Percentiles rank a stretch among this genome's conserved stretches.
These are phyloP conservation scores for Rhypophila decipiens DNA, from an alignment of 495 filamentous ascomycete genomes.

Conservation along the genomic window DNA sequence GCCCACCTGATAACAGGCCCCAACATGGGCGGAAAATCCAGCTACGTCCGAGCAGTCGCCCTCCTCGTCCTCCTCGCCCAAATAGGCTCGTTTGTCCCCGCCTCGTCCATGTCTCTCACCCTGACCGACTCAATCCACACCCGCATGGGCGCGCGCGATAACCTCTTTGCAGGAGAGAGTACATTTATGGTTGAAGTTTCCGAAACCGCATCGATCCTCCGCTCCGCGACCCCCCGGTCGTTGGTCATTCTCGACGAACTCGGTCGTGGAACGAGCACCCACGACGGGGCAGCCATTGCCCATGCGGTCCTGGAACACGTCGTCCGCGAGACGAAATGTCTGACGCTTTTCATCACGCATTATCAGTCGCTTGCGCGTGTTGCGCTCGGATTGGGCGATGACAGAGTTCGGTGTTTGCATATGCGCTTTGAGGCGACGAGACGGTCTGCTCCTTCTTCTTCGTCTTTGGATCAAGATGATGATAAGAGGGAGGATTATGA, in stretches of 20 bases:
- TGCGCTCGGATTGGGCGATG: conserved; percentile 54
- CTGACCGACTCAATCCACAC: conserved; percentile 90
- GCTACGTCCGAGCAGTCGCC: conserved; percentile 87
- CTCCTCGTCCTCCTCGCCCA: conserved; percentile 92
- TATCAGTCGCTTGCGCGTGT: conserved; percentile 80
- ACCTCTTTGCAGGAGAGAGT: conserved; percentile 88
- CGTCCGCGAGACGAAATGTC: conserved; percentile 62
- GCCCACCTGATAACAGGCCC: conserved; percentile 90
- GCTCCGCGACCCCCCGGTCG: conserved; percentile 71
- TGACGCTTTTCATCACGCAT: conserved; percentile 94
- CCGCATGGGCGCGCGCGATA: conserved; percentile 94
- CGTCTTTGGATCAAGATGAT: conserved; percentile 4
- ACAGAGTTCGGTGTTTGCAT: conserved; percentile 68
- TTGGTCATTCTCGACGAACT: conserved; percentile 94
- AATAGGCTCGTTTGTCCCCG: conserved; percentile 90
- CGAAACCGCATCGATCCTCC: conserved; percentile 86
- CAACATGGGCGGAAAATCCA: conserved; percentile 98
- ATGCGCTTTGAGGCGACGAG: conserved; percentile 77
- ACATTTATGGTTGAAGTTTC: conserved; percentile 98
- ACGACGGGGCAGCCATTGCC: conserved; percentile 95
- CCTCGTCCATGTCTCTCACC: conserved; percentile 63
- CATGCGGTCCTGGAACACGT: conserved; percentile 84
- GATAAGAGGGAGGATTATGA: conserved; percentile 17
- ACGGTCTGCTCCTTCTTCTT: not conserved
- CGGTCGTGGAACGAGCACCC: conserved; percentile 84